These are phyloP conservation scores for Diaporthe sp. DNA, from an alignment of 2,329 filamentous ascomycete genomes.

Conservation along the genomic window DNA sequence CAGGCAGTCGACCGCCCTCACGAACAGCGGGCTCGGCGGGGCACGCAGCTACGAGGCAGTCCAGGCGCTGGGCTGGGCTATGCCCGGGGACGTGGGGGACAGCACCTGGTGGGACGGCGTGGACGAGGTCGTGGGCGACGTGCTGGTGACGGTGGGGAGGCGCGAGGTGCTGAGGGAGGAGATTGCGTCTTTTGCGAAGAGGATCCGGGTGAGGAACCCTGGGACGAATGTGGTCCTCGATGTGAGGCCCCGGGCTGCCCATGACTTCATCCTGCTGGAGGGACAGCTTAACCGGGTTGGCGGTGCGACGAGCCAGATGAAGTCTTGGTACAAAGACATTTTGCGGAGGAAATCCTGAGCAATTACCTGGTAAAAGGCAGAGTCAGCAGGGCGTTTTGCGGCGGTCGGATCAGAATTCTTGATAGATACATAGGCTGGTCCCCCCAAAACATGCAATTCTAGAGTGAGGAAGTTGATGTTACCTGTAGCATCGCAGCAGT, in stretches of 20 bases:
- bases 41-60: not conserved
- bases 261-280: slow-evolving; percentile 48
- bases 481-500: not conserved
- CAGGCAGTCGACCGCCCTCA: not conserved
- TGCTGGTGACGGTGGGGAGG: slow-evolving; percentile 47
- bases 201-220: slow-evolving; percentile 36
- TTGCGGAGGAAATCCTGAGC: not conserved
- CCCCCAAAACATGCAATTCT: not conserved
- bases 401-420: not conserved
- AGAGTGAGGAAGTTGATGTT: not conserved
- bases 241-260: slow-evolving; percentile 42
- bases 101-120: slow-evolving; percentile 43
- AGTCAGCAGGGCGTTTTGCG: not conserved
- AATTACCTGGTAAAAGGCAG: not conserved
- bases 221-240: slow-evolving; percentile 42
- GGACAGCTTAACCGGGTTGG: slow-evolving; percentile 27
- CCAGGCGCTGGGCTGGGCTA: slow-evolving; percentile 40
- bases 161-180: slow-evolving; percentile 47
- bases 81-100: slow-evolving; percentile 42
- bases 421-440: not conserved
- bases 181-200: slow-evolving; percentile 39
- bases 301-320: slow-evolving; percentile 3
- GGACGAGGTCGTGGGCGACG: slow-evolving; percentile 33
- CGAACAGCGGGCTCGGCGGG: not conserved
- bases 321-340: not conserved